Base-by-base conservation (phyloP, 2,329 filamentous ascomycete species). In the Colletotrichum higginsianum region DNA sequence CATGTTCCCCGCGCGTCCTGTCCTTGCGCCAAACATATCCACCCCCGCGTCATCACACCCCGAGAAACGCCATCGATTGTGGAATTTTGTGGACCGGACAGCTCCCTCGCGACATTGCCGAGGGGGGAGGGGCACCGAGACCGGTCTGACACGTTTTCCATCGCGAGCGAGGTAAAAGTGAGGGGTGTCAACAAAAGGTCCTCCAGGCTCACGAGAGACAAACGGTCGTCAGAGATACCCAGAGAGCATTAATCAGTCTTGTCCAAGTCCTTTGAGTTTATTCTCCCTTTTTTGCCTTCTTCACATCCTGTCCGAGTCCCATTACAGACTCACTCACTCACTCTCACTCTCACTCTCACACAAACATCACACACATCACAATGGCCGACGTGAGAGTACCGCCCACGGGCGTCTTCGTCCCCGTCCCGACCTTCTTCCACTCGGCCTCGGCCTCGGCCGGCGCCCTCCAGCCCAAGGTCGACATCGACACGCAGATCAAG, bases 341-440 rank as follows among this genome's bases (percentile, higher is more conserved):
- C 26, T 15, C n/a, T 38, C 42, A n/a, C n/a, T n/a, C n/a, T n/a
- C n/a, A n/a, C n/a, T n/a, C n/a, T 18, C 40, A n/a, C 26, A 8
- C 30, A 42, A 47, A 13, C 38, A 23, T 23, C 23, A 47, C 30
- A 23, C 53, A 66, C 6, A n/a, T 66, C 68, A 53, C 58, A 53
- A 71, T 71, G 68, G 52, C 70, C 60, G 40, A 63, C 40, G 65
- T 44, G 13, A 71, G 68, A 60, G 68, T 71, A 55, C 85, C 85
- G 52, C 84, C 85, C 12, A 81, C 84, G 56, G 87, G 87, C 66
- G 85, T 89, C 75, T 88, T 86, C 78, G 87, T 89, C 67, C 87
- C 87, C 30, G 87, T 91, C 55, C 90, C 90, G 40, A 92, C 90
- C 55, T 92, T 92, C 85, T 92, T 89, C 80, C 79, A 83, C 38